Evolutionary conservation across 306 rosid species (phyloP).

Genomic region (Quercus wislizeni): DNA sequence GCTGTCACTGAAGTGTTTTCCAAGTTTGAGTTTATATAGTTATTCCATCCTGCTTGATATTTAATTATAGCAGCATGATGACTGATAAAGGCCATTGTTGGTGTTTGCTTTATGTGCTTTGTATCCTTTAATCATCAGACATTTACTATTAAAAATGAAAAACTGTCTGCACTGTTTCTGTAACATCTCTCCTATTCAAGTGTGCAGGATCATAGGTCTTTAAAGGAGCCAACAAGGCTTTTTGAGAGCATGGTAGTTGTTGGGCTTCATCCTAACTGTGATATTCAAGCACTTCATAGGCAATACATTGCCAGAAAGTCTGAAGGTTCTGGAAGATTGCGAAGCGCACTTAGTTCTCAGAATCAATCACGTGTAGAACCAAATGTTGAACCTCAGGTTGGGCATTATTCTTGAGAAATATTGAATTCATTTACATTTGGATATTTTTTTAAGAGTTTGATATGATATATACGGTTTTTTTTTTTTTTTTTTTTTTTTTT

Average conservation of each 20-base stretch:
- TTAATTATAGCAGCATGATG: conserved; percentile 5
- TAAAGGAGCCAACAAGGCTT: conserved; percentile 81
- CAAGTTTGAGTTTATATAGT: neutral
- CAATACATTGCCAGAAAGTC: conserved; percentile 61
- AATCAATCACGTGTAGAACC: conserved; percentile 78
- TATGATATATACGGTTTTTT: neutral
- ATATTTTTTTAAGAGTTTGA: neutral
- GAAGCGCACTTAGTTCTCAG: conserved; percentile 62
- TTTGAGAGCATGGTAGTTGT: conserved; percentile 93
- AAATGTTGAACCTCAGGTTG: conserved; percentile 93
- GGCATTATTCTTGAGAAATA: conserved; percentile 7
- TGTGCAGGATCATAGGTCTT: conserved; percentile 85
- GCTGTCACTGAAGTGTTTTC: neutral
- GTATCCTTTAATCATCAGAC: neutral
- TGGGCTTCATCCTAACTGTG: conserved; percentile 94
- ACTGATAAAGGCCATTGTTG: neutral
- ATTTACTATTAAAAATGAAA: neutral
- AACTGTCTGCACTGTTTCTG: conserved; percentile 12
- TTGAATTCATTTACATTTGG: neutral
- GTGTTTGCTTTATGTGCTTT: neutral
- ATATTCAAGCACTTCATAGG: conserved; percentile 70
- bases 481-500: neutral
- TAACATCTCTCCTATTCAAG: conserved; percentile 25
- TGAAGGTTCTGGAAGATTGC: conserved; percentile 64
- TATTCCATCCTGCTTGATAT: neutral